phyloP scores from a whole-genome alignment of 306 rosid species.

The Citrullus amarus region DNA sequence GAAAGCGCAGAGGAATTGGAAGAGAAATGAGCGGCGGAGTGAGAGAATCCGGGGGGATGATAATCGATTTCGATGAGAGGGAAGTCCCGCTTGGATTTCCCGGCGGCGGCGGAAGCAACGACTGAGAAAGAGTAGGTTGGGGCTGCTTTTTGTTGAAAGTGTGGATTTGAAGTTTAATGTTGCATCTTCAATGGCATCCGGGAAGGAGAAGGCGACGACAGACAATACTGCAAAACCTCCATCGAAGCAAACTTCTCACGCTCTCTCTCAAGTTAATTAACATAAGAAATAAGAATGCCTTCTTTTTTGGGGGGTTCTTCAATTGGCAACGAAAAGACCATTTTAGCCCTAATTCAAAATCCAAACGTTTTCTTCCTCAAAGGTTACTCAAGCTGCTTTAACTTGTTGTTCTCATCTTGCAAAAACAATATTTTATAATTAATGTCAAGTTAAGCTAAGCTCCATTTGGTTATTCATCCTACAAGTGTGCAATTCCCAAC shows the following conservation, averaged over 20 bases:
- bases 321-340: too few species aligned
- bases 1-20: background rate
- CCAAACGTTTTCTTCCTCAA: too few species aligned
- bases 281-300: too few species aligned
- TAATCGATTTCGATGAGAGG: background rate
- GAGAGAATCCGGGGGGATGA: background rate
- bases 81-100: slow-evolving; percentile 36
- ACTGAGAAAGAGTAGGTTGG: slow-evolving; percentile 10
- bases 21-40: background rate
- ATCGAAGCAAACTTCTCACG: slow-evolving; percentile 30
- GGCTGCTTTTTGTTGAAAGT: slow-evolving; percentile 49
- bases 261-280: too few species aligned
- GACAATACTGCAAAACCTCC: slow-evolving; percentile 36
- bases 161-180: slow-evolving; percentile 81
- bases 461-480: too few species aligned
- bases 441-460: too few species aligned
- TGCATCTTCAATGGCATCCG: slow-evolving; percentile 24
- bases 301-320: too few species aligned
- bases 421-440: too few species aligned
- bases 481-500: too few species aligned
- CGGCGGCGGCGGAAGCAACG: slow-evolving; percentile 19
- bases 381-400: too few species aligned
- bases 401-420: too few species aligned
- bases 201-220: slow-evolving; percentile 9
- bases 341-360: too few species aligned